Evolutionary conservation across 2,329 filamentous ascomycete species (phyloP), one percentile per base, ranked within the genome.

Genomic region (Verticillium zaregamsianum): DNA sequence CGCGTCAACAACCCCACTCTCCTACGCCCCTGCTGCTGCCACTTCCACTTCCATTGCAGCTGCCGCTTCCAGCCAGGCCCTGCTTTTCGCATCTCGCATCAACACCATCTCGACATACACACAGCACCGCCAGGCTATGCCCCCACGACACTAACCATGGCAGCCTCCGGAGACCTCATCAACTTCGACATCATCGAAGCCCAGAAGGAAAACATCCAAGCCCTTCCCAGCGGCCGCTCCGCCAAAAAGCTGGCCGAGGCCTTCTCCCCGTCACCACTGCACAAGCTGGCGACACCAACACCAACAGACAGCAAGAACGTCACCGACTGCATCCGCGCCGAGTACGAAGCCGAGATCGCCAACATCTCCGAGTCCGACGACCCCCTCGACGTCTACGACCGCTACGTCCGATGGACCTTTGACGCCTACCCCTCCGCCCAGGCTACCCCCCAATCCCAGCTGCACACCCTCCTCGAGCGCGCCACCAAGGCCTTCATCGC

Each of bases 161-260:
- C 79, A 66, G 68, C 69, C 40, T 75, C 78, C 64, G 76, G 77
- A 63, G 85, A 89, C 67, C 75, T 86, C 45, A 86, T 89, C 72
- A 79, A 87, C 78, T 98, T 99, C 79, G 91, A 96, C 70, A 86
- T 97, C 66, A 97, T 99, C 77, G 95, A 99, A 79, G 87, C 86
- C 56, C 93, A 97, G 70, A 99, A 99, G 78, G 95, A 99, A 79
- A 99, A 99, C 77, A 97, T 99, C 61, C 93, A 97, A 76, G 89
- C 93, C 25, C 84, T 99, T 14, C 93, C 94, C 17, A 90, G 92
- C 65, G 95, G 85, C 25, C 82, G 95, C 66, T 98, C 94, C 49
- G 95, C 94, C 55, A 91, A 89, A 78, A 93, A 95, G 60, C 88
- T 99, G 59, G 93, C 89, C 33, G 86, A 93, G 60, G 86, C 92